phyloP scores from a whole-genome alignment of 352 stramenopile species.

The Phytophthora tentaculata region DNA sequence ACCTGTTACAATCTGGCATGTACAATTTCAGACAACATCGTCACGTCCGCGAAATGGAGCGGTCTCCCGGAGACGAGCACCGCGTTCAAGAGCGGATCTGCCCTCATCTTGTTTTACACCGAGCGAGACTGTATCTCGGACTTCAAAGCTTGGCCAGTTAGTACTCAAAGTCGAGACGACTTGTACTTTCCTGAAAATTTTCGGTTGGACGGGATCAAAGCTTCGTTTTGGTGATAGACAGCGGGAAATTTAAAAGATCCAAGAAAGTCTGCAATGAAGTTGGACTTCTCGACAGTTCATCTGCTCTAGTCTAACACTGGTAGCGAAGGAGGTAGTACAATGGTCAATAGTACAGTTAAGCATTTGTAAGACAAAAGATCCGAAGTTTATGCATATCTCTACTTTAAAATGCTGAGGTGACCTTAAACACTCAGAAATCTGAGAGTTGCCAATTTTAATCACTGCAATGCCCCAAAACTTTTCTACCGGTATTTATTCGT shows the following conservation, averaged over 20 bases:
- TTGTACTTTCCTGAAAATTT: not conserved
- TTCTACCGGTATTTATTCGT: too few species aligned
- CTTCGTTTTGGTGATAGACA: too few species aligned
- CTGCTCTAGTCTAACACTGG: not conserved
- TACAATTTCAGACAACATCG: not conserved
- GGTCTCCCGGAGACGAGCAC: conserved; percentile 4
- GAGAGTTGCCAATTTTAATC: too few species aligned
- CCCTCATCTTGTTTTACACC: conserved; percentile 5
- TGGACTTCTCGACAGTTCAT: not conserved
- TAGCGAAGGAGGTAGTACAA: not conserved
- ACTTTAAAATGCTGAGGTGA: too few species aligned
- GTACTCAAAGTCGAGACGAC: conserved; percentile 3
- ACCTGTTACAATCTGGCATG: conserved; percentile 18
- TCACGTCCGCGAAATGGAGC: conserved; percentile 12
- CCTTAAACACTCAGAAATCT: too few species aligned
- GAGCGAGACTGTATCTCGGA: not conserved
- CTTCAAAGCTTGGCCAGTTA: conserved; percentile 3
- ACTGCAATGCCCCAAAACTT: too few species aligned
- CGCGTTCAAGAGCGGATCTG: not conserved
- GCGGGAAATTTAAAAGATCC: not conserved
- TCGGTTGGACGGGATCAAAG: conserved; percentile 9
- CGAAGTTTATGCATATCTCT: too few species aligned
- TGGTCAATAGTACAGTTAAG: not conserved
- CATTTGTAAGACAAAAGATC: not conserved
- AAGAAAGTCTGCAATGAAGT: conserved; percentile 2